Percentiles rank a stretch among this genome's conserved stretches.
Evolutionary conservation across 768 basidiomycete genomes (phyloP).

Genomic region (Neoboletus brunneissimus): DNA sequence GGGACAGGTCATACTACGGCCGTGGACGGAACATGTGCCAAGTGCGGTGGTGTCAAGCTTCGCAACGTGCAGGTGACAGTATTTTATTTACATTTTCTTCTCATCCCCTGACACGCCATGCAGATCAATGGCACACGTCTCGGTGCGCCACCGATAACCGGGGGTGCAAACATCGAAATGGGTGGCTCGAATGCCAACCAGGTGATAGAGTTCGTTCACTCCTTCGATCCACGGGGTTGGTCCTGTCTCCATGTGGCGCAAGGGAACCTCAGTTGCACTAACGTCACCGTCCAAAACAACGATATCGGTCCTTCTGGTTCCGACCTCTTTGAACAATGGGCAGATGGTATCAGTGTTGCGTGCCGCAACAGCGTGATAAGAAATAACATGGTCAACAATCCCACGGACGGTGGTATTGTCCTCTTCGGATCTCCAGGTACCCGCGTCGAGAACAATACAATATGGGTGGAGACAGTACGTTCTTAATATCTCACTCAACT

Average conservation of each 20-base stretch:
- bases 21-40: conserved; percentile 60
- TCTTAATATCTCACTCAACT: neutral
- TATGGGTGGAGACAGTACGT: conserved; percentile 66
- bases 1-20: conserved; percentile 72
- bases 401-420: conserved; percentile 81
- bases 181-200: conserved; percentile 73
- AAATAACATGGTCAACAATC: conserved; percentile 66
- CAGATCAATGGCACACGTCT: conserved; percentile 74
- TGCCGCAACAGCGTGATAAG: conserved; percentile 60
- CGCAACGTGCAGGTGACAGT: conserved; percentile 65
- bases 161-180: conserved; percentile 83
- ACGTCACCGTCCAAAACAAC: conserved; percentile 70
- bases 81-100: neutral
- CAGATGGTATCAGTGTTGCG: conserved; percentile 76
- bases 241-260: conserved; percentile 77
- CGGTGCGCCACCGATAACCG: conserved; percentile 48
- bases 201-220: conserved; percentile 72
- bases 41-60: conserved; percentile 58
- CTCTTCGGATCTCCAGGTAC: conserved; percentile 75
- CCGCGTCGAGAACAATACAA: conserved; percentile 71
- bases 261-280: conserved; percentile 63
- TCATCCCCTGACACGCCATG: neutral
- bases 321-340: conserved; percentile 68
- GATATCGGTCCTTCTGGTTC: conserved; percentile 79
- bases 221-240: conserved; percentile 79